phyloP scores from a whole-genome alignment of 2,329 filamentous ascomycete species.

The Verticillium alfalfae region DNA sequence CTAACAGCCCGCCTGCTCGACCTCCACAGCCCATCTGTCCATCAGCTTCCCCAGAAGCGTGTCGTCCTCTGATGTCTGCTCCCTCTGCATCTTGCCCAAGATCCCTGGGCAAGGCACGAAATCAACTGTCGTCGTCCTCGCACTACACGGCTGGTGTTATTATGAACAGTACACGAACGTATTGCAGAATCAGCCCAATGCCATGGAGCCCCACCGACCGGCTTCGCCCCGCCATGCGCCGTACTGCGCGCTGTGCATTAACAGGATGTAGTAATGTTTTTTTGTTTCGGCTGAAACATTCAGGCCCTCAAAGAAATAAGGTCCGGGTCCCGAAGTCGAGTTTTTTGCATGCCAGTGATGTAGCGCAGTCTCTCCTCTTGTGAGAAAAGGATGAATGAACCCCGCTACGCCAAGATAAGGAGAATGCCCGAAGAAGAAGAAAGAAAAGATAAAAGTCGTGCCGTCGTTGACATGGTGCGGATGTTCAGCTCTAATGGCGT shows the following conservation, averaged over 20 bases:
- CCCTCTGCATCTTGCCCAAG: not conserved
- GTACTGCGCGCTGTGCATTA: conserved; percentile 32
- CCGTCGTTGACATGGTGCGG: conserved; percentile 1
- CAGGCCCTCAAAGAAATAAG: not conserved
- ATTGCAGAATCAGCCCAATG: conserved; percentile 27
- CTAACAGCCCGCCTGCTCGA: not conserved
- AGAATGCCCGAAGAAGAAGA: conserved; percentile 19
- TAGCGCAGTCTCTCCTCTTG: conserved; percentile 6
- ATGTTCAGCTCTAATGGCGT: not conserved
- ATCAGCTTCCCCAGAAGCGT: not conserved
- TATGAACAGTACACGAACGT: conserved; percentile 13
- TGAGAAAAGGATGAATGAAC: conserved; percentile 4
- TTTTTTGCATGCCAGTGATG: conserved; percentile 13
- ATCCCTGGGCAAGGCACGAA: not conserved
- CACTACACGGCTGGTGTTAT: conserved; percentile 4
- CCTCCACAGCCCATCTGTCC: not conserved
- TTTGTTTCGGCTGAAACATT: conserved; percentile 7
- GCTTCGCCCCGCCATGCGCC: conserved; percentile 29
- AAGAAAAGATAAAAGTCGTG: conserved; percentile 10
- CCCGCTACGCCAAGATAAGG: conserved; percentile 9
- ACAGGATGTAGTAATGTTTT: conserved; percentile 15
- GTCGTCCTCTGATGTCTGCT: not conserved
- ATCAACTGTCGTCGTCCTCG: not conserved
- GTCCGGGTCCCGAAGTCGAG: conserved; percentile 8
- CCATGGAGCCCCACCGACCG: conserved; percentile 15